phyloP scores from a whole-genome alignment of 75 land plant species.

The Sequoiadendron giganteum region DNA sequence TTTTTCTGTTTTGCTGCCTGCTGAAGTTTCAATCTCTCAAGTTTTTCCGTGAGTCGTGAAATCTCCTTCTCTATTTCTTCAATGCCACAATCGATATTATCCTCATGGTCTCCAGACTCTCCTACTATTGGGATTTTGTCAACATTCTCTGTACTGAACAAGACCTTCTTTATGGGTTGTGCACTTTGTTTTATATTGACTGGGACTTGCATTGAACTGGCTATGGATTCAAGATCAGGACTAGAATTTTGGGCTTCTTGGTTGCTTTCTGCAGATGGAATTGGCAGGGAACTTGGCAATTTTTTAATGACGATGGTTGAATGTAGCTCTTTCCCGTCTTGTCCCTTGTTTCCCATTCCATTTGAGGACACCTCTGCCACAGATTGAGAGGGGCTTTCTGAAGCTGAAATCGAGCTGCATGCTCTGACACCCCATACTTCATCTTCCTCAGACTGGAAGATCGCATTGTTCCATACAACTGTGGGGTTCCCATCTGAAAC shows the following conservation, averaged over 20 bases:
- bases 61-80: constrained; percentile 10
- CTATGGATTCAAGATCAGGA: background rate
- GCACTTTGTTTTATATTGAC: background rate
- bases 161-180: background rate
- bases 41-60: background rate
- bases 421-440: background rate
- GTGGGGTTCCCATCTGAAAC: background rate
- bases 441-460: constrained; percentile 4
- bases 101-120: background rate
- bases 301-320: background rate
- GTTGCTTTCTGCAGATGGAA: constrained; percentile 1
- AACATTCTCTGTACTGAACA: background rate
- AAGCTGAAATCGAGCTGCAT: background rate
- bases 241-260: background rate
- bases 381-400: background rate
- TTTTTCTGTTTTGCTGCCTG: constrained; percentile 5
- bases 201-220: background rate
- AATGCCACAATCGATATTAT: background rate
- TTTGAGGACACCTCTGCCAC: background rate
- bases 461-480: constrained; percentile 9
- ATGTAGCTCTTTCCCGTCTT: background rate
- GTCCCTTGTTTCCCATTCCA: background rate
- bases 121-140: background rate
- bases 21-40: background rate
- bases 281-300: background rate